A percentile compares a stretch with the other conserved stretches of the same genome.
phyloP scores from a whole-genome alignment of 805 yeast species.

The Candida boleticola region DNA sequence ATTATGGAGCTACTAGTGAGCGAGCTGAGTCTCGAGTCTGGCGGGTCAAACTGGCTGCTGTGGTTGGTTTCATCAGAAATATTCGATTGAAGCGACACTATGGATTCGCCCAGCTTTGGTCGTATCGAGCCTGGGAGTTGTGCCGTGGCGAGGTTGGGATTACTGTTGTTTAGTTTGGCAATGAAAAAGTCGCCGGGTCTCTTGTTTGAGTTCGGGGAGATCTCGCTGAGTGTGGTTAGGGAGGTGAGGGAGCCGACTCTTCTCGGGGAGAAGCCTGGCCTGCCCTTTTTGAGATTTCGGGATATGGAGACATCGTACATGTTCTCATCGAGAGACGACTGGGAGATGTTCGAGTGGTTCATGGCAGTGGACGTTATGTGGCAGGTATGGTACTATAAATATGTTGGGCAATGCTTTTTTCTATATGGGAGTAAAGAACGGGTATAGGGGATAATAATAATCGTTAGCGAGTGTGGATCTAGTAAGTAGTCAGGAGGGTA shows the following conservation, averaged over 20 bases:
- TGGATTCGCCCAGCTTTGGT: constrained; percentile 34
- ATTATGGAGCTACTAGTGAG: constrained; percentile 28
- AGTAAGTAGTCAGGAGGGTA: too few species aligned
- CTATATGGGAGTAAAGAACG: too few species aligned
- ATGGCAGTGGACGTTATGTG: constrained; percentile 11
- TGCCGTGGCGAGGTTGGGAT: constrained; percentile 15
- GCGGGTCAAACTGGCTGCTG: constrained; percentile 31
- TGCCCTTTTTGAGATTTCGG: constrained; percentile 12
- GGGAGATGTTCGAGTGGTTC: constrained; percentile 20
- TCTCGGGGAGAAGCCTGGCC: constrained; percentile 16
- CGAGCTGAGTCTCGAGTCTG: constrained; percentile 38
- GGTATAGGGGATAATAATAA: too few species aligned
- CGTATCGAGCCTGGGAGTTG: constrained; percentile 11
- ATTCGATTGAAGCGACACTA: constrained; percentile 28
- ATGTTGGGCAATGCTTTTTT: too few species aligned
- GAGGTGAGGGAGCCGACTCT: constrained; percentile 29
- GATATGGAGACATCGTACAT: constrained; percentile 22
- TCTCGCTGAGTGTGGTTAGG: constrained; percentile 16
- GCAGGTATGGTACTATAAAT: too few species aligned
- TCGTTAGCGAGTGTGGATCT: too few species aligned
- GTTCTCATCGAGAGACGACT: constrained; percentile 22
- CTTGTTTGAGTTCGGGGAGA: constrained; percentile 15
- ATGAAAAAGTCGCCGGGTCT: constrained; percentile 43
- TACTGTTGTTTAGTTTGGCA: constrained; percentile 25
- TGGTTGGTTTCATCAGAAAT: constrained; percentile 31